These are phyloP conservation scores for Candida pseudocylindracea DNA, from an alignment of 1,139 yeast genomes.

Conservation along the genomic window DNA sequence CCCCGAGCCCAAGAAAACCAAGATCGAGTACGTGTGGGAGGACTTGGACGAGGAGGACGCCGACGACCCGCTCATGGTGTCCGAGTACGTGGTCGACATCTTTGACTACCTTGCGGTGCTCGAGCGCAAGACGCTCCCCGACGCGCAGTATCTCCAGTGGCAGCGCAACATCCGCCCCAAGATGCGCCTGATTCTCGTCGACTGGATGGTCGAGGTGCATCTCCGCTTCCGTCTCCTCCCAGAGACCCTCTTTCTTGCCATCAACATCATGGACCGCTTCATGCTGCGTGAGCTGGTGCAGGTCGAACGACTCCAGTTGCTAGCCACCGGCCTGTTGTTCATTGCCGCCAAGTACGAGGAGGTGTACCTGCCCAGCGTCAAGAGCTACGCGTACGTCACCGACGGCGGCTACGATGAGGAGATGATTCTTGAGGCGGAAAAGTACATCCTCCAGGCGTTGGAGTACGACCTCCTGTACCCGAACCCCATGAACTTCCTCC, in stretches of 20 bases:
- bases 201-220: slow-evolving; percentile 92
- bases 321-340: slow-evolving; percentile 78
- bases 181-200: slow-evolving; percentile 77
- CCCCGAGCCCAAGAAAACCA: slow-evolving; percentile 16
- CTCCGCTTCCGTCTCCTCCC: slow-evolving; percentile 69
- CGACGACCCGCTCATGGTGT: slow-evolving; percentile 88
- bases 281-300: slow-evolving; percentile 64
- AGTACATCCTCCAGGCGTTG: slow-evolving; percentile 52
- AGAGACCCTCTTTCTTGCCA: slow-evolving; percentile 75
- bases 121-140: slow-evolving; percentile 62
- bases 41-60: slow-evolving; percentile 80
- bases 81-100: slow-evolving; percentile 79
- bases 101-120: slow-evolving; percentile 58
- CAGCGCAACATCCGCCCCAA: slow-evolving; percentile 65
- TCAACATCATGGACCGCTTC: slow-evolving; percentile 80
- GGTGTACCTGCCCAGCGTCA: slow-evolving; percentile 75
- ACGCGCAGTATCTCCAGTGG: slow-evolving; percentile 46
- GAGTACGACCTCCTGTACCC: slow-evolving; percentile 74
- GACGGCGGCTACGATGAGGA: slow-evolving; percentile 72
- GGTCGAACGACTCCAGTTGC: slow-evolving; percentile 65
- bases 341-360: slow-evolving; percentile 94
- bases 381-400: slow-evolving; percentile 73
- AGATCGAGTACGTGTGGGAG: slow-evolving; percentile 43
- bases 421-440: slow-evolving; percentile 75
- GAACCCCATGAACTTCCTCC: slow-evolving; percentile 81